Percentiles rank a stretch among this genome's conserved stretches.
These are phyloP conservation scores for Exophiala sp. DNA, from an alignment of 2,329 filamentous ascomycete genomes.

Conservation along the genomic window DNA sequence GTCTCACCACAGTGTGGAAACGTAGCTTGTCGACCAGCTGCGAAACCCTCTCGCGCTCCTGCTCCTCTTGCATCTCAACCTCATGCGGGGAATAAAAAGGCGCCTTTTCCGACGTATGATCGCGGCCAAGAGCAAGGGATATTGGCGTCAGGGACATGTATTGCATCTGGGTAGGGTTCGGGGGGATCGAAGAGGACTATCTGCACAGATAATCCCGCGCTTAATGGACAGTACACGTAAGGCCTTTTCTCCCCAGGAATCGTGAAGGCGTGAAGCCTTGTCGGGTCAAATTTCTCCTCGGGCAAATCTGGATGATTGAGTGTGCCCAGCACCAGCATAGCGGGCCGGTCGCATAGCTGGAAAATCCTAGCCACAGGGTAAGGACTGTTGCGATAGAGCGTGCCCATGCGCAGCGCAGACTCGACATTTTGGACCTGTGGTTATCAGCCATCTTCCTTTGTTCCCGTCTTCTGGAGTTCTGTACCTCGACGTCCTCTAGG, in stretches of 20 bases:
- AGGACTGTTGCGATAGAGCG: constrained; percentile 73
- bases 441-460: constrained; percentile 2
- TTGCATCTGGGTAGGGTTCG: constrained; percentile 83
- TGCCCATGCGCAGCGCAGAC: constrained; percentile 74
- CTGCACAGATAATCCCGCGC: constrained; percentile 68
- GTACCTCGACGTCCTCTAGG: constrained; percentile 82
- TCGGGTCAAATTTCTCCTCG: constrained; percentile 55
- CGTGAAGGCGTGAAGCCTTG: constrained; percentile 61
- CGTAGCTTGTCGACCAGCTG: constrained; percentile 78
- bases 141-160: constrained; percentile 91
- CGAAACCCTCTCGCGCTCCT: constrained; percentile 57
- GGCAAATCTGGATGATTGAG: constrained; percentile 55
- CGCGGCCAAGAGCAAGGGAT: constrained; percentile 62
- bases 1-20: constrained; percentile 75
- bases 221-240: constrained; percentile 60
- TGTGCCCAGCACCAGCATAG: constrained; percentile 79
- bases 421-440: constrained; percentile 70
- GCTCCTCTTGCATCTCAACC: constrained; percentile 67
- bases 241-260: constrained; percentile 53
- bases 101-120: constrained; percentile 21
- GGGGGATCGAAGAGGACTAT: constrained; percentile 83
- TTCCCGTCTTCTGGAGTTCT: constrained; percentile 31
- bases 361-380: constrained; percentile 76
- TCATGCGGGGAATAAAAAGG: constrained; percentile 36
- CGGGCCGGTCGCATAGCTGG: constrained; percentile 72